phyloP scores from a whole-genome alignment of 768 basidiomycete genomes.

The Mrakia gelida region DNA sequence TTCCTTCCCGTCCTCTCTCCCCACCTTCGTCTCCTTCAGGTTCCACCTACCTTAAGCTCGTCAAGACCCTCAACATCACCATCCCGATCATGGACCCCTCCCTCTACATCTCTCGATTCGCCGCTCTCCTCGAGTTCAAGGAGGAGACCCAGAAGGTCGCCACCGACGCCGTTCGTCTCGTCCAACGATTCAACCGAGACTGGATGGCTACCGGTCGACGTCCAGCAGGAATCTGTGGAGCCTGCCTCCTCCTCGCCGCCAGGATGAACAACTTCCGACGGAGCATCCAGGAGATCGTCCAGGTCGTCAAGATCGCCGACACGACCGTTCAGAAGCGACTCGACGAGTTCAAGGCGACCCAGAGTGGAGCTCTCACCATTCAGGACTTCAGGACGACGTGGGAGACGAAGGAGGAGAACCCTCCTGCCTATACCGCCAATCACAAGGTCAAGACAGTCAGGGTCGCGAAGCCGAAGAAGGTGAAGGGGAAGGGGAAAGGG shows the following conservation, averaged over 20 bases:
- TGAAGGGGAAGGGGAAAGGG: constrained; percentile 26
- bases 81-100: constrained; percentile 85
- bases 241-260: constrained; percentile 87
- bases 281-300: constrained; percentile 90
- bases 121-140: constrained; percentile 90
- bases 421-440: constrained; percentile 64
- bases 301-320: constrained; percentile 98
- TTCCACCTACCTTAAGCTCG: constrained; percentile 88
- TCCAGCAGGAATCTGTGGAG: constrained; percentile 96
- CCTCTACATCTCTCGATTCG: constrained; percentile 93
- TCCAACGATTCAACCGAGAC: constrained; percentile 88
- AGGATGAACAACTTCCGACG: constrained; percentile 97
- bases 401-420: constrained; percentile 87
- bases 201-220: constrained; percentile 96
- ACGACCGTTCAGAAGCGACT: constrained; percentile 86
- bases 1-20: neutral
- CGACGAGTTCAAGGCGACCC: constrained; percentile 89
- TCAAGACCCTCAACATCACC: constrained; percentile 69
- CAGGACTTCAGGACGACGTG: constrained; percentile 85
- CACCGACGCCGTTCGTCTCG: constrained; percentile 85
- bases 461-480: constrained; percentile 25
- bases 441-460: constrained; percentile 34
- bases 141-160: constrained; percentile 89
- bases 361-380: constrained; percentile 76
- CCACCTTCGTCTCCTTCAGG: constrained; percentile 40